Evolutionary conservation across 2,329 filamentous ascomycete species (phyloP), one percentile per base, ranked within the genome.

Genomic region (Diaporthe helianthi): DNA sequence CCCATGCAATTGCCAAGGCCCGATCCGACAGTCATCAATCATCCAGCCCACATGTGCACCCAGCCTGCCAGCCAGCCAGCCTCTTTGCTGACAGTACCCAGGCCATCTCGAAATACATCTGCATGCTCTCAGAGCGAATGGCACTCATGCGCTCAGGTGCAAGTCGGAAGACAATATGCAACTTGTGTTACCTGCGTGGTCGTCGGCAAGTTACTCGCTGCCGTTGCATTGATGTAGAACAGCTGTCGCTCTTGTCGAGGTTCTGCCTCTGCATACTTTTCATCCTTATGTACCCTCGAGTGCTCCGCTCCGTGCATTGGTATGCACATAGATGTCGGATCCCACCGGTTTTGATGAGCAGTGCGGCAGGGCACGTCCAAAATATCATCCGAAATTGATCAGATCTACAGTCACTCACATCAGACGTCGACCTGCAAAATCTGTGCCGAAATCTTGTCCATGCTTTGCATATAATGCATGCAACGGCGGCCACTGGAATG

Each of bases 1-100:
- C 52, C 33, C 29, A 54, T 49, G 33, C 36, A 26, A 15, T 51
- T 38, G 64, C 64, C 65, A 67, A 67, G 52, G 52, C 65, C 65
- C 52, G 52, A 67, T 38, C 41, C 41, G 65, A 54, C 51, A 38
- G 36, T 38, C 38, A 24, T 60, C 65, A 67, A 53, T 55, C 41
- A 49, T 24, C 52, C 41, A 58, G 65, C 44, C n/a, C n/a, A n/a
- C n/a, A n/a, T n/a, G n/a, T n/a, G n/a, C n/a, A n/a, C n/a, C n/a
- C n/a, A n/a, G n/a, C n/a, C n/a, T n/a, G n/a, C n/a, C n/a, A n/a
- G n/a, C n/a, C n/a, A n/a, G n/a, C n/a, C n/a, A n/a, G 55, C 55
- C 55, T 61, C 55, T 41, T 12, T 10, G n/a, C 26, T n/a, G 22
- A 31, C 49, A 65, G 22, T 41, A 33, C 31, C 33, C 41, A 33